Base-by-base conservation (phyloP, 257 asterid species). In the Rauvolfia tetraphylla region DNA sequence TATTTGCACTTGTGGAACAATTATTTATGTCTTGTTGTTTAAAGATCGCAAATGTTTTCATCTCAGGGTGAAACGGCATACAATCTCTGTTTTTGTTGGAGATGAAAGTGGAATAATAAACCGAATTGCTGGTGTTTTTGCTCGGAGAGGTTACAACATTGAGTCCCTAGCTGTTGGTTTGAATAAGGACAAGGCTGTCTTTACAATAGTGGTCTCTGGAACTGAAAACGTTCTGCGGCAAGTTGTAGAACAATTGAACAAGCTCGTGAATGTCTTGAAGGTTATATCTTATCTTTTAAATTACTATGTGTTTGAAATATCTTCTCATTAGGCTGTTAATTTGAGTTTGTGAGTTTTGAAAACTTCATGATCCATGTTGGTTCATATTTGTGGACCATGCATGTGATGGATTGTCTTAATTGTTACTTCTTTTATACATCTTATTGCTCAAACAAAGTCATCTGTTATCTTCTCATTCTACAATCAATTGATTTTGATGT, bases 81-180 rank as follows among this genome's bases (percentile, higher is more conserved):
- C 97, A 9, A 90, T 90, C 79, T 92, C 97, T 11, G 93, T 90
- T 65, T 92, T 89, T 74, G 96, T 90, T 84, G 97, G 97, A 79
- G 96, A 92, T 84, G 96, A 92, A 84, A 90, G 95, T 81, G 97
- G 97, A 69, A 92, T 92, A 29, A 92, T 92, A 70, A 90, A 92
- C 86, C 85, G 97, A 74, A 92, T 92, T 82, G 95, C 96, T 62
- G 97, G 96, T 53, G 96, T 90, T 29, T 89, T 92, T 87, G 97
- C 97, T 79, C 91, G 96, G 67, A 87, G 95, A 73, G 96, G 97
- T 66, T 92, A 89, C 85, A 92, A 89, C 80, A 92, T 92, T 11
- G 97, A 92, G 88, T 89, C 97, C 73, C 92, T 92, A 77, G 97
- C 96, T 69, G 97, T 92, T 81, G 97, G 97, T 53, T 80, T 92